Evolutionary conservation across 1,284 basidiomycete genomes (phyloP).

Genomic region (Crucibulum parvulum): DNA sequence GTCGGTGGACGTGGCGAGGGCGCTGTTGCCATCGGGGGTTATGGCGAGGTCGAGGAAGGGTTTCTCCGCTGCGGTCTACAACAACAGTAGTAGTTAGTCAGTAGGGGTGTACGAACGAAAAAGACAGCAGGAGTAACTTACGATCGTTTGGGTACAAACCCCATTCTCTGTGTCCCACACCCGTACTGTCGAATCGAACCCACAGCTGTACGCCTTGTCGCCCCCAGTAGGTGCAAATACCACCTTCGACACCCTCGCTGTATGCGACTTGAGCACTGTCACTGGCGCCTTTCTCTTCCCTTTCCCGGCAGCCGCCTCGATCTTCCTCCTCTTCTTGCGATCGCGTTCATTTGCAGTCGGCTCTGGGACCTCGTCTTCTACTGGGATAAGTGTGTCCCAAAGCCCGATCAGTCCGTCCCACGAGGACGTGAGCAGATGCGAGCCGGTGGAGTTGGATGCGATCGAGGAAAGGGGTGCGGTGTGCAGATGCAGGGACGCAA

Average conservation of each 20-base stretch:
- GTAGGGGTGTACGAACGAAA: neutral
- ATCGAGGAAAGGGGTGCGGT: conserved; percentile 77
- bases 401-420: conserved; percentile 86
- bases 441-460: conserved; percentile 56
- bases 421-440: conserved; percentile 73
- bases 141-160: conserved; percentile 71
- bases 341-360: conserved; percentile 39
- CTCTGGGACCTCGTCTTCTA: conserved; percentile 64
- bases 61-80: conserved; percentile 70
- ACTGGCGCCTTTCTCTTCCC: conserved; percentile 67
- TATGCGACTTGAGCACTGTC: conserved; percentile 77
- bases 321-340: conserved; percentile 56
- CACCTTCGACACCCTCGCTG: conserved; percentile 72
- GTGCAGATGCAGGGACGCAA: conserved; percentile 79
- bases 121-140: conserved; percentile 41
- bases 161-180: conserved; percentile 77
- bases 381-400: conserved; percentile 73
- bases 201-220: conserved; percentile 67
- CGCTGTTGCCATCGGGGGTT: conserved; percentile 45
- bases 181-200: conserved; percentile 80
- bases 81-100: neutral
- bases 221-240: conserved; percentile 46
- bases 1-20: conserved; percentile 72
- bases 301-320: conserved; percentile 21
- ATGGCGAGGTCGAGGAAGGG: conserved; percentile 70